Conservation (phyloP, 441 rosid species). For the Breynia disticha region DNA sequence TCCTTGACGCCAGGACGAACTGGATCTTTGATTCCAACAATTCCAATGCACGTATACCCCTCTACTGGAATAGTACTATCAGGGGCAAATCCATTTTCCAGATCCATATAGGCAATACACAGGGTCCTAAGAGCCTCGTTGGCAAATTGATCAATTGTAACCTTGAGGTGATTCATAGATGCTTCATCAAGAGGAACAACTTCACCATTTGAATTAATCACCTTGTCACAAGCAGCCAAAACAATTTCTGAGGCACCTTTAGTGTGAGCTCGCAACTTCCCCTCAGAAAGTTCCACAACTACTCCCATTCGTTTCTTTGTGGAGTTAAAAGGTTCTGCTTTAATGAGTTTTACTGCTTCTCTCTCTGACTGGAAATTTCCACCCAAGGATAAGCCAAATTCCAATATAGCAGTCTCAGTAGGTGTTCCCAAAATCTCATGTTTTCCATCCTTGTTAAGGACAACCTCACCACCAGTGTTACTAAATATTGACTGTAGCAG, state of each 20-base stretch:
- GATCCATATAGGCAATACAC: constrained; percentile 28
- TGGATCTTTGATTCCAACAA: constrained; percentile 46
- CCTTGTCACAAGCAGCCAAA: constrained; percentile 41
- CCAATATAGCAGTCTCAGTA: constrained; percentile 62
- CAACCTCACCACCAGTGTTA: constrained; percentile 69
- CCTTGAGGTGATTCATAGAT: constrained; percentile 24
- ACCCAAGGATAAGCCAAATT: constrained; percentile 45
- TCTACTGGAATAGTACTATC: constrained; percentile 28
- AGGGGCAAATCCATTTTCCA: constrained; percentile 20
- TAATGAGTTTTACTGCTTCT: constrained; percentile 29
- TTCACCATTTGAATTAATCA: constrained; percentile 35
- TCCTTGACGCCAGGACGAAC: constrained; percentile 38
- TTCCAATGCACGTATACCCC: constrained; percentile 35
- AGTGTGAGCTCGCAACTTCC: constrained; percentile 32
- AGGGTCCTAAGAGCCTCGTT: constrained; percentile 42
- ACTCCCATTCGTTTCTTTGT: constrained; percentile 39
- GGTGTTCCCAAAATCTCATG: constrained; percentile 66
- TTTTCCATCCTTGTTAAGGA: constrained; percentile 23
- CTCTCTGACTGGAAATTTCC: constrained; percentile 39
- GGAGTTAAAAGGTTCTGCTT: constrained; percentile 57
- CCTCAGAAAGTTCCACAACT: constrained; percentile 23
- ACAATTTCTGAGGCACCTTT: constrained; percentile 58
- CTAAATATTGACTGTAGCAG: constrained; percentile 55
- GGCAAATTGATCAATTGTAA: constrained; percentile 36
- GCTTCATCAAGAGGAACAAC: constrained; percentile 31